These are phyloP conservation scores for Fusarium nisikadoi DNA, from an alignment of 2,329 filamentous ascomycete genomes.

Conservation along the genomic window DNA sequence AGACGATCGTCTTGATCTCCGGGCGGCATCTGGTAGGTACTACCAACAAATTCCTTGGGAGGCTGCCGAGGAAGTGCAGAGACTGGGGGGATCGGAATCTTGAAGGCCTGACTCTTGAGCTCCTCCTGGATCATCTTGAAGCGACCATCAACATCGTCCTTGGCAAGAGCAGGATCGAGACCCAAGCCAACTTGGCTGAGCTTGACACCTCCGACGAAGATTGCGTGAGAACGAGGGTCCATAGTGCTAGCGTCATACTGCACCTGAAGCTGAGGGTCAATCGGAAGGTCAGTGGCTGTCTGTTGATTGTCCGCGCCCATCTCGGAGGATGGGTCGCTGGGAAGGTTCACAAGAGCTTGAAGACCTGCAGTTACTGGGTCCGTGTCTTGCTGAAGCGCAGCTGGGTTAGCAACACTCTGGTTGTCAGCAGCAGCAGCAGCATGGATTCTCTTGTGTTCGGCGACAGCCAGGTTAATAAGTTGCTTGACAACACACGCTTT, in stretches of 20 bases:
- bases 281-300: background rate
- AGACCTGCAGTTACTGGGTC: background rate
- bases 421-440: background rate
- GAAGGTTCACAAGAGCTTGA: background rate
- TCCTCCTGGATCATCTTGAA: slow-evolving; percentile 35
- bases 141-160: slow-evolving; percentile 33
- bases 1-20: slow-evolving; percentile 3
- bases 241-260: background rate
- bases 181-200: background rate
- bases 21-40: slow-evolving; percentile 31
- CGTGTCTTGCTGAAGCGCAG: background rate
- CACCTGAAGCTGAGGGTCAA: background rate
- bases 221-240: background rate
- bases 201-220: background rate
- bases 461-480: background rate
- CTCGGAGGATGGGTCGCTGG: background rate
- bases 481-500: background rate
- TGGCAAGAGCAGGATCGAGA: background rate
- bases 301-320: background rate
- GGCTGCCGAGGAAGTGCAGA: slow-evolving; percentile 38
- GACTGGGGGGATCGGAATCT: slow-evolving; percentile 46
- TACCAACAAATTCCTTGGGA: slow-evolving; percentile 40
- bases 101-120: slow-evolving; percentile 29
- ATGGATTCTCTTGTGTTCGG: background rate
- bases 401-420: background rate